A percentile compares a stretch with the other conserved stretches of the same genome.
phyloP scores from a whole-genome alignment of 345 rosid species.

The Raphanus sativus region DNA sequence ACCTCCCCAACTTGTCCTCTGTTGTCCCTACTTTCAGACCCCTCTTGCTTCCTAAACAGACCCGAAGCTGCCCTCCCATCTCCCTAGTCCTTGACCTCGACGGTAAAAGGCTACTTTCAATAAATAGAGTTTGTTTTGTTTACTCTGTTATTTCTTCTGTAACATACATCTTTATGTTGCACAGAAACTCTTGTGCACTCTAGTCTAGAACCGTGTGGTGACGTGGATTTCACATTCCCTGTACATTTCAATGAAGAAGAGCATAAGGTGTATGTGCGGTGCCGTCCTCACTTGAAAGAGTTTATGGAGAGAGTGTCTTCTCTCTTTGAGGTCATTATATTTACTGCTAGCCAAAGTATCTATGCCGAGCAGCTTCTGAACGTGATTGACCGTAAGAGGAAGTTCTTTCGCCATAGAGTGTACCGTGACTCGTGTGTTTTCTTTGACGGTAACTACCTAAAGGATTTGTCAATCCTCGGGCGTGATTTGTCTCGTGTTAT shows the following conservation, averaged over 20 bases:
- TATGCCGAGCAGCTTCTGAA: conserved; percentile 96
- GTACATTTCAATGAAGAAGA: conserved; percentile 80
- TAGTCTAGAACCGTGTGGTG: conserved; percentile 75
- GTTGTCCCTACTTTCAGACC: conserved; percentile 90
- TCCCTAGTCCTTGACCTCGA: conserved; percentile 96
- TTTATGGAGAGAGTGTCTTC: conserved; percentile 85
- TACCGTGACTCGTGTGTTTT: conserved; percentile 95
- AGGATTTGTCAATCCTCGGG: conserved; percentile 92
- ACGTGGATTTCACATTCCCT: conserved; percentile 90
- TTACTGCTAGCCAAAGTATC: conserved; percentile 97
- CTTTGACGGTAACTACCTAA: conserved; percentile 91
- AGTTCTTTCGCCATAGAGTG: conserved; percentile 85
- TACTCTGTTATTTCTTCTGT: not conserved
- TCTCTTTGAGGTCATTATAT: conserved; percentile 88
- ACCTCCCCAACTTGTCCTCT: conserved; percentile 81
- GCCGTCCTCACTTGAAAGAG: conserved; percentile 88
- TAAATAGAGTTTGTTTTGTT: not conserved
- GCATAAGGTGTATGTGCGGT: conserved; percentile 84
- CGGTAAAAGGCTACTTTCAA: conserved; percentile 58
- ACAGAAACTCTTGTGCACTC: conserved; percentile 99
- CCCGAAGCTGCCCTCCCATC: conserved; percentile 92
- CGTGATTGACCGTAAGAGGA: conserved; percentile 97
- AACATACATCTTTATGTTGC: too few relatives aligned
- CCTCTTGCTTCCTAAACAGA: conserved; percentile 81
- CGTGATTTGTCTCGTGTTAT: conserved; percentile 88